A percentile compares a stretch with the other conserved stretches of the same genome.
Conservation (phyloP, 176 grass and related monocot genomes). For the Saccharum spontaneum region DNA sequence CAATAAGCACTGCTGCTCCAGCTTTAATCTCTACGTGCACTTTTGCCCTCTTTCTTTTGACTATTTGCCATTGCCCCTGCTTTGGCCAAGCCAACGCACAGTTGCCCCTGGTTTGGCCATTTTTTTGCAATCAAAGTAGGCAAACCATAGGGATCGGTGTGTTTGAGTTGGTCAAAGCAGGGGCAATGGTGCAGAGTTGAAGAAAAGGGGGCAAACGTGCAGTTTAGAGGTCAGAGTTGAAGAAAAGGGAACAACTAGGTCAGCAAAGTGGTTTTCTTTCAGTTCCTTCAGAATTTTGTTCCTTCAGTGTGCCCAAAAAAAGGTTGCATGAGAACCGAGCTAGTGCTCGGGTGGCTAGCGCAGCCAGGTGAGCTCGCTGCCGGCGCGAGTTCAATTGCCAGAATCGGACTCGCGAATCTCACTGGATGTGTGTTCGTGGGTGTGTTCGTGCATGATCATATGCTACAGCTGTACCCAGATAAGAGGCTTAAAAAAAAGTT, state of each 20-base stretch:
- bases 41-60: not conserved
- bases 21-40: not conserved
- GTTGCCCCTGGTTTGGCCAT: not conserved
- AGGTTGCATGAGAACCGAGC: too few species aligned
- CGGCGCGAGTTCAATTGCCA: too few species aligned
- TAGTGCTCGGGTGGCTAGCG: too few species aligned
- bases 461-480: too few species aligned
- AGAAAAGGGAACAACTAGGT: not conserved
- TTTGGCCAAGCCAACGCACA: not conserved
- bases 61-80: not conserved
- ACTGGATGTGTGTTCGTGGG: too few species aligned
- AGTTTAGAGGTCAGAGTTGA: not conserved
- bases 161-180: not conserved
- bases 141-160: not conserved
- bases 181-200: not conserved
- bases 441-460: too few species aligned
- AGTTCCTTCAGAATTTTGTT: conserved; percentile 5
- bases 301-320: not conserved
- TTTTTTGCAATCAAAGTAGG: not conserved
- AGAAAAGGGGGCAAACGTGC: not conserved
- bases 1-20: not conserved
- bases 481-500: not conserved
- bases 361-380: too few species aligned
- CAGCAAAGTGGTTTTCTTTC: not conserved
- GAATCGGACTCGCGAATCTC: too few species aligned